A percentile compares a stretch with the other conserved stretches of the same genome.
These are phyloP conservation scores for Paulownia fortunei DNA, from an alignment of 257 asterid species.

Conservation along the genomic window DNA sequence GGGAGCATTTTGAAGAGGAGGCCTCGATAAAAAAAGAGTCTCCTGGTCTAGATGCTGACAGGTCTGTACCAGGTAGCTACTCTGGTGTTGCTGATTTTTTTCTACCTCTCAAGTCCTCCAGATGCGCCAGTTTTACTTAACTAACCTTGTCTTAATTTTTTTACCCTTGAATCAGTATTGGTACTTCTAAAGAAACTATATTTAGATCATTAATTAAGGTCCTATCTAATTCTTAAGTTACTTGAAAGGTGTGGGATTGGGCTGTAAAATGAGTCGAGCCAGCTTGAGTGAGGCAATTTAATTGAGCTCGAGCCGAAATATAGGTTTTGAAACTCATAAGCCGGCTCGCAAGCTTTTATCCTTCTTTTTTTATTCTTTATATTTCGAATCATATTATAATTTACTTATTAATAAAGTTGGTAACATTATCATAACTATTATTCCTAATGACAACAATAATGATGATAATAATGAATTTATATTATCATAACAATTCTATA, in stretches of 20 bases:
- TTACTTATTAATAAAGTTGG: no score
- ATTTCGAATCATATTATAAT: no score
- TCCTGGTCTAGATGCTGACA: conserved; percentile 34
- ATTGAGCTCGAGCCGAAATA: no score
- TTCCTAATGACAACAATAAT: no score
- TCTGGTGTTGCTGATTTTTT: conserved; percentile 8
- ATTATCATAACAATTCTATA: no score
- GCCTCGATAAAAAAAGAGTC: conserved; percentile 28
- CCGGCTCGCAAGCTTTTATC: no score
- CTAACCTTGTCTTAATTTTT: not conserved
- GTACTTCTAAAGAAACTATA: not conserved
- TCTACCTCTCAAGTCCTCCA: not conserved
- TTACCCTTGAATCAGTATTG: not conserved
- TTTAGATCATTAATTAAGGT: not conserved
- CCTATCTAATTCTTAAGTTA: not conserved
- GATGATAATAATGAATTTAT: no score
- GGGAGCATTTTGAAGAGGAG: conserved; percentile 70
- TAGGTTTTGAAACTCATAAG: not conserved
- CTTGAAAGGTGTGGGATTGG: not conserved
- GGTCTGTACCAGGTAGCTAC: conserved; percentile 46
- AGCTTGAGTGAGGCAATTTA: not conserved
- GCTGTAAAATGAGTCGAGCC: not conserved
- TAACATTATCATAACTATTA: no score
- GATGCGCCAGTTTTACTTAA: not conserved
- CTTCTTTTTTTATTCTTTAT: no score